Base-by-base conservation (phyloP, 257 asterid species). In the Apocynum venetum region DNA sequence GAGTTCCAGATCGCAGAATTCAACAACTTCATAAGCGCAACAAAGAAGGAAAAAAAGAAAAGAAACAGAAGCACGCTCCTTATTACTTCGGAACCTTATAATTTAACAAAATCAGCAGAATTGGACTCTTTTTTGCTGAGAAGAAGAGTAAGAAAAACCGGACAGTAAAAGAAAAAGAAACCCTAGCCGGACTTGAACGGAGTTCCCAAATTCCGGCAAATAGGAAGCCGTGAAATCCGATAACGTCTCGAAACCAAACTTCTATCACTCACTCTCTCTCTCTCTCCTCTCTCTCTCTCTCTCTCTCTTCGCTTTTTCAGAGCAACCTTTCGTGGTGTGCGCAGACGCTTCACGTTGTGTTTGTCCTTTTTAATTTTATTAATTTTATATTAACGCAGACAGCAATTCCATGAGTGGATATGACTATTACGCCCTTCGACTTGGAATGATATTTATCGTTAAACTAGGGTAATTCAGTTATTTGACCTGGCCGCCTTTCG, bases 181-280 rank as follows among this genome's bases (percentile, higher is more conserved):
- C 81, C 90, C 77, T 78, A 78, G 77, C 84, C 93, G 97, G 98
- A 93, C 91, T 89, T 88, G 88, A 89, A 87, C 85, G 77, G 79
- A 86, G 82, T 82, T 88, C 91, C 89, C 87, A 86, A 90, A 92
- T 82, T 84, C 89, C 91, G 92, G 88, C 85, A 79, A 76, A 89
- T 83, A 76, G 79, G 80, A 40, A 76, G 86, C 60, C 36, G 85
- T 84, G 56, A 83, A 93, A 87, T 91, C 97, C 98, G 96, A 86
- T 84, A 86, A 87, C 89, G 91, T 84, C 84, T 87, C 83, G 47
- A 80, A 85, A 83, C 89, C 53, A 76, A 84, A 90, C 88, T 85
- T 87, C 84, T 88, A 51, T 55, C 9, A 59, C 83, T 78, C 59
- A 25, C 79, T 76, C 78, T 71, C 56, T 82, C 80, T 76, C n/a